Base-by-base conservation (phyloP, 1,284 basidiomycete genomes). In the Fistulinella staudtii region DNA sequence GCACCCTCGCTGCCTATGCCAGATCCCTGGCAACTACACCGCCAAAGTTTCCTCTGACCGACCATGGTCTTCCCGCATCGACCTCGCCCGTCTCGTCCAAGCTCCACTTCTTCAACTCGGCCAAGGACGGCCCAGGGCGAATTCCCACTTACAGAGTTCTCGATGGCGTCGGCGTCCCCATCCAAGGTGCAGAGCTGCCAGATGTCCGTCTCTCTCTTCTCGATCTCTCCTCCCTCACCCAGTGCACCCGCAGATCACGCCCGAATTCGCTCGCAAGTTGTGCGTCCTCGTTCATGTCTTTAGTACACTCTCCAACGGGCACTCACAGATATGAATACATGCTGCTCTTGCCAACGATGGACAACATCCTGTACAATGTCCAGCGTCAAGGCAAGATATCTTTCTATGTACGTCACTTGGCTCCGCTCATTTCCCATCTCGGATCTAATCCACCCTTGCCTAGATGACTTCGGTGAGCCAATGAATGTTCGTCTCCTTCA, bases 361-460 rank as follows among this genome's bases (percentile, higher is more conserved):
- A 96, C 68, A 93, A 85, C 52, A 74, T 94, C 21, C 74, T 96
- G 17, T 91, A 93, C 69, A 94, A 93, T 58, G 82, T 93, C 3
- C 93, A 96, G 63, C 78, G 93, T 14, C 93, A 96, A 66, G 93
- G 93, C 22, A 90, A 93, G 60, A 93, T 94, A 56, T 90, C 89
- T 5, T 96, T 96, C 68, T 94, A 94, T 67, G 91, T 92, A 59
- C 59, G 82, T 72, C 36, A 35, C n/a, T n/a, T n/a, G n/a, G n/a
- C n/a, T n/a, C 36, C 22, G 15, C 17, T 24, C 38, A 25, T 38
- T 45, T 40, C 39, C 35, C 48, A 55, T 56, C 47, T 9, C 31
- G 44, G 51, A 42, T 59, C 53, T 48, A 23, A 50, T 39, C 38
- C 39, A 36, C n/a, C n/a, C 37, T 27, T 20, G 17, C 11, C 27